Conservation (phyloP, 768 basidiomycete genomes). For the Xerocomellus intermedius region DNA sequence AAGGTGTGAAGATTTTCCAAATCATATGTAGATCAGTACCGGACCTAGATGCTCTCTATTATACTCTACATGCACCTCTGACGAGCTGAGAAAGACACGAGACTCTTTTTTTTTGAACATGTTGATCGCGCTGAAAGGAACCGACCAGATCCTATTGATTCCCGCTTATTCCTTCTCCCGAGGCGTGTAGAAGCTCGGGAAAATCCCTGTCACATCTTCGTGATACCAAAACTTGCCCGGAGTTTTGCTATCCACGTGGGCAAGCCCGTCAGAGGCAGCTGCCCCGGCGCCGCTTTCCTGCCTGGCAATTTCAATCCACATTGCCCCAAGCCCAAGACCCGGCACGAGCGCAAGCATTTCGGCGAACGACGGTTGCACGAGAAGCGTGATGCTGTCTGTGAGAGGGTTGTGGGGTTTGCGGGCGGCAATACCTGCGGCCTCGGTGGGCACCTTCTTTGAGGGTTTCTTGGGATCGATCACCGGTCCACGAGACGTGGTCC, state of each 20-base stretch:
- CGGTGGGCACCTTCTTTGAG: constrained; percentile 6
- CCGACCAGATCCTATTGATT: background rate
- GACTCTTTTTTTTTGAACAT: background rate
- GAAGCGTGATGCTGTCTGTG: constrained; percentile 57
- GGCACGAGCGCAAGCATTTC: constrained; percentile 38
- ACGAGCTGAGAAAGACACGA: background rate
- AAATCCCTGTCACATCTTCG: constrained; percentile 49
- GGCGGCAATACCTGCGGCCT: background rate
- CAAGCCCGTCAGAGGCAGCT: background rate
- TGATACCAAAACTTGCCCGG: constrained; percentile 53
- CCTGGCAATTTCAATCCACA: constrained; percentile 67
- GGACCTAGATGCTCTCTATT: background rate
- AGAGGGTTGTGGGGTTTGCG: constrained; percentile 46
- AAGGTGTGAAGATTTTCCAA: background rate
- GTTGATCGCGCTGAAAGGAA: background rate
- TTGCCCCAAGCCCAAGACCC: constrained; percentile 62
- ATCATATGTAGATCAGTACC: constrained; percentile 7
- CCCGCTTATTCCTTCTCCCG: constrained; percentile 3
- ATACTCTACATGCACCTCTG: background rate
- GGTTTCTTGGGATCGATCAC: constrained; percentile 27
- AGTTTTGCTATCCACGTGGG: background rate
- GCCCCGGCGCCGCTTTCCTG: constrained; percentile 15
- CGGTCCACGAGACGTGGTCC: constrained; percentile 37
- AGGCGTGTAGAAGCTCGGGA: constrained; percentile 53
- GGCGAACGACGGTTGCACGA: constrained; percentile 47